A percentile compares a stretch with the other conserved stretches of the same genome.
Evolutionary conservation across 1,284 basidiomycete genomes (phyloP).

Genomic region (Fomitopsis palustris): DNA sequence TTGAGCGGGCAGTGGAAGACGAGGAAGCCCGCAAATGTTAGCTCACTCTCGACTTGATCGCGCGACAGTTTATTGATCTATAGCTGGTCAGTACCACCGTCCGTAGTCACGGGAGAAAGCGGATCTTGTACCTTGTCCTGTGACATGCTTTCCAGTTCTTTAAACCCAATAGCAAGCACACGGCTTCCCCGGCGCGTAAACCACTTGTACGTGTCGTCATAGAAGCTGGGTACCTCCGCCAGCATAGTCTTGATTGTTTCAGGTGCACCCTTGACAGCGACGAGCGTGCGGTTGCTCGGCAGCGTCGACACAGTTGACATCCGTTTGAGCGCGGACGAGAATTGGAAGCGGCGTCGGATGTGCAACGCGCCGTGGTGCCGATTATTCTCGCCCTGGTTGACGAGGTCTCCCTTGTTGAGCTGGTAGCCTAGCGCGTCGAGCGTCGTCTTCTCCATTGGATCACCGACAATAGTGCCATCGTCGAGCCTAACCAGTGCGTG

Average conservation of each 20-base stretch:
- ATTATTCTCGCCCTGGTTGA: constrained; percentile 54
- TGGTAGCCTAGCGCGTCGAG: constrained; percentile 92
- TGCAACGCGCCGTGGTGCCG: constrained; percentile 58
- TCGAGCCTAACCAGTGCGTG: constrained; percentile 94
- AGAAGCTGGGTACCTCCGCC: constrained; percentile 64
- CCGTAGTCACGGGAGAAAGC: neutral
- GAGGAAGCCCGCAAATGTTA: constrained; percentile 87
- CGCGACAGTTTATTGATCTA: constrained; percentile 85
- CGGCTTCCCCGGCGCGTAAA: constrained; percentile 89
- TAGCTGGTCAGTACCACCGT: neutral
- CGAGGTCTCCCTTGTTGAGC: constrained; percentile 69
- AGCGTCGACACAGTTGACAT: constrained; percentile 89
- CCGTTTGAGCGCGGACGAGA: constrained; percentile 92
- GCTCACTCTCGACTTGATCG: constrained; percentile 72
- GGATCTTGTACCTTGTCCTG: constrained; percentile 55
- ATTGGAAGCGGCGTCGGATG: constrained; percentile 91
- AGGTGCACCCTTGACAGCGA: constrained; percentile 90
- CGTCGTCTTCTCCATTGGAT: constrained; percentile 99
- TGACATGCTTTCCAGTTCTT: constrained; percentile 70
- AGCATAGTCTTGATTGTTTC: constrained; percentile 93
- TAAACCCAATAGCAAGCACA: constrained; percentile 86
- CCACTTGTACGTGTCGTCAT: constrained; percentile 92
- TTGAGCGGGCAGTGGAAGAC: constrained; percentile 97
- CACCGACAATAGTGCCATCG: constrained; percentile 92
- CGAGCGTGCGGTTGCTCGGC: constrained; percentile 55